Base-by-base conservation (phyloP, 345 rosid genomes). In the Lagerstroemia speciosa region DNA sequence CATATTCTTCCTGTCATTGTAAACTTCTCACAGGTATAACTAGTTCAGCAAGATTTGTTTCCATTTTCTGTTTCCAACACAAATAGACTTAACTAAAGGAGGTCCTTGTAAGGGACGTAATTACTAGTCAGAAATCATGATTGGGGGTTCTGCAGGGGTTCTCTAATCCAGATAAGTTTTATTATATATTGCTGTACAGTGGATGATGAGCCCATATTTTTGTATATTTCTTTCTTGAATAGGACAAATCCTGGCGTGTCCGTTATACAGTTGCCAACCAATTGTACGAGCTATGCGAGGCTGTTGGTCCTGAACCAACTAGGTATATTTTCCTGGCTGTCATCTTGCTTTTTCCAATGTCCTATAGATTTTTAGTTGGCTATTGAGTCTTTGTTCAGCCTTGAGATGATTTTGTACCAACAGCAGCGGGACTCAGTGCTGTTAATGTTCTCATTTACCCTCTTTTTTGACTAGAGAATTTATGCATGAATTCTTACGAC, bases 171-270 rank as follows among this genome's bases (percentile, higher is more conserved):
- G 24, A 63, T 0, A 64, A 36, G 17, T 2, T 32, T 34, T 15
- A 15, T 20, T 31, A 22, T 37, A 22, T 37, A 20, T 12, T 48
- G 55, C 32, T 10, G 6, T 1, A 41, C 46, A 41, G 27, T n/a
- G 41, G 15, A 12, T 20, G 30, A 38, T 20, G 43, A 38, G 46
- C 26, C 2, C 36, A 30, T 36, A 20, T 37, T 17, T 38, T n/a
- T 50, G n/a, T 46, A 6, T 48, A 8, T 57, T n/a, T 57, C 52
- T 48, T 19, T 43, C 46, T 73, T 52, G 58, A 48, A 58, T 87
- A 93, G 97, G 98, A 93, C 69, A 93, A 93, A 80, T 93, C 97
- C 41, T 93, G 97, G 98, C 97, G 98, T 75, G 97, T 93, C 61
- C 94, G 98, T 36, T 89, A 93, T 81, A 85, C 89, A 92, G 97